Conservation (phyloP, 371 early-diverging fungal genomes). For the Syncephalastrum contaminatum region DNA sequence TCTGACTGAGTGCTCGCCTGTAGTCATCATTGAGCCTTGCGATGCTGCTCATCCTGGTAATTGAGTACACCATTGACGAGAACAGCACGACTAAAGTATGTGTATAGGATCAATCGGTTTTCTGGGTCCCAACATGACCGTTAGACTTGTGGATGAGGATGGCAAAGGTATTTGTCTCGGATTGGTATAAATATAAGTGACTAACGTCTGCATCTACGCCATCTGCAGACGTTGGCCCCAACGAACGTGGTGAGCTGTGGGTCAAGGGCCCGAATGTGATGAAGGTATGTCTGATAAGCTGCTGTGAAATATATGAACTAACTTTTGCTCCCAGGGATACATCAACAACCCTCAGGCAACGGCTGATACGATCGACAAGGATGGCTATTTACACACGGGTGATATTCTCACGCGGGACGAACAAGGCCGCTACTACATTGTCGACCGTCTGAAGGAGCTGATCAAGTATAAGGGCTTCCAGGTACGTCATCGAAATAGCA, state of each 20-base stretch:
- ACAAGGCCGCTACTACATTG: conserved; percentile 58
- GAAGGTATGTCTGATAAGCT: conserved; percentile 6
- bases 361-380: conserved; percentile 51
- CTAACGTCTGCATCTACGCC: conserved; percentile 15
- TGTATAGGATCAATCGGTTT: conserved; percentile 66
- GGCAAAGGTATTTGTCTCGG: conserved; percentile 34
- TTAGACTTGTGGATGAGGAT: conserved; percentile 65
- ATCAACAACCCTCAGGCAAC: conserved; percentile 70
- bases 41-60: conserved; percentile 16
- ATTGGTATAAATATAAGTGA: conserved; percentile 40
- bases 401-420: conserved; percentile 72
- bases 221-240: conserved; percentile 45
- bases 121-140: conserved; percentile 66
- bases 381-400: conserved; percentile 81
- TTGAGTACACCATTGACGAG: not conserved
- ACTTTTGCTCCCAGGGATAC: conserved; percentile 59
- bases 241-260: conserved; percentile 71
- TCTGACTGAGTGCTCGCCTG: conserved; percentile 62
- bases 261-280: conserved; percentile 69
- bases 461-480: conserved; percentile 78
- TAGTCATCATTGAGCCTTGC: conserved; percentile 13
- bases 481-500: conserved; percentile 11
- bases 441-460: conserved; percentile 74
- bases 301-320: conserved; percentile 15
- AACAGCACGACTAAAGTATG: conserved; percentile 20